Percentiles rank a stretch among this genome's conserved stretches.
These are phyloP conservation scores for Linderniella brevidens DNA, from an alignment of 257 asterid genomes.

Conservation along the genomic window DNA sequence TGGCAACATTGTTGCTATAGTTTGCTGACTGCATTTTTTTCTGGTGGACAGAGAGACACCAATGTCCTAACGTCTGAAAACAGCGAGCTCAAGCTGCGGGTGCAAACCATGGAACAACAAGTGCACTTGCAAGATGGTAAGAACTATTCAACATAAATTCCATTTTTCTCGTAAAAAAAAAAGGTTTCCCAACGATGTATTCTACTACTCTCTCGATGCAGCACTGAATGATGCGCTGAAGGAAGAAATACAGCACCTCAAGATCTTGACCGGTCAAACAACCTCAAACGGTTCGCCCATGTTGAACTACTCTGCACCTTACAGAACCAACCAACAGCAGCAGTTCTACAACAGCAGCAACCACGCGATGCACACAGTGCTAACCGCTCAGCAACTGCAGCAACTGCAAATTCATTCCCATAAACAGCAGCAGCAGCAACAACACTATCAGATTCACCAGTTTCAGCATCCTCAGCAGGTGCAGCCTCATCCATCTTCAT, in stretches of 20 bases:
- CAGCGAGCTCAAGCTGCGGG: slow-evolving; percentile 80
- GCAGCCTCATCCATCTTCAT: slow-evolving; percentile 26
- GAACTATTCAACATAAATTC: background rate
- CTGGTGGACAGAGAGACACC: slow-evolving; percentile 67
- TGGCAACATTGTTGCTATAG: background rate
- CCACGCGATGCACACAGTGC: slow-evolving; percentile 22
- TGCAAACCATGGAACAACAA: slow-evolving; percentile 91
- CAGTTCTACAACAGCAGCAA: slow-evolving; percentile 20
- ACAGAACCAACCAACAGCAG: slow-evolving; percentile 51
- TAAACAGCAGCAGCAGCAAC: slow-evolving; percentile 52
- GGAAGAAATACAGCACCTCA: slow-evolving; percentile 83
- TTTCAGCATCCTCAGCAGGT: slow-evolving; percentile 21
- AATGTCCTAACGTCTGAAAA: slow-evolving; percentile 76
- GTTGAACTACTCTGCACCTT: slow-evolving; percentile 56
- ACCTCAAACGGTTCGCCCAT: slow-evolving; percentile 53
- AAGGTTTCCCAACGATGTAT: too few species aligned
- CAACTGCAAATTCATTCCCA: slow-evolving; percentile 84
- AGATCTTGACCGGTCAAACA: slow-evolving; percentile 61
- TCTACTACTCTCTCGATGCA: slow-evolving; percentile 9
- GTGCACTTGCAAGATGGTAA: slow-evolving; percentile 95
- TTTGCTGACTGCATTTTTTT: slow-evolving; percentile 7
- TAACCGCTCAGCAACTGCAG: slow-evolving; percentile 79
- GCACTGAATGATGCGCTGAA: slow-evolving; percentile 82
- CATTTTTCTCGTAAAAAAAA: background rate
- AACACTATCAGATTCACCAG: slow-evolving; percentile 33